phyloP scores from a whole-genome alignment of 1,139 yeast genomes.

The Zygoascus hellenicus region DNA sequence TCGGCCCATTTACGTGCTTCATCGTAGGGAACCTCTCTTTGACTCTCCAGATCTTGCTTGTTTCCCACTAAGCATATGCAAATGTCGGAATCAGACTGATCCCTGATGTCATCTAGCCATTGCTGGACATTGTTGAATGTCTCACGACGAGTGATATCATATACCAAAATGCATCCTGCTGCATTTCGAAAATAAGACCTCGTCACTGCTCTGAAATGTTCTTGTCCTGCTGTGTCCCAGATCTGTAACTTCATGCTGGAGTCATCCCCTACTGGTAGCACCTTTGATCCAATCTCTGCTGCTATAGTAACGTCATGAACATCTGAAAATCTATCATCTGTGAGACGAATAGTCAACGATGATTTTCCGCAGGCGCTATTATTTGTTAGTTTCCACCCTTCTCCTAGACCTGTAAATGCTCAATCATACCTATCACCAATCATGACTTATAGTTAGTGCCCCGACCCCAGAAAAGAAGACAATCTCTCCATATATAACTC shows the following conservation, averaged over 20 bases:
- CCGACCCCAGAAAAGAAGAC: background rate
- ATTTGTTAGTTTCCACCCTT: too few species aligned
- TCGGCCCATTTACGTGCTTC: slow-evolving; percentile 80
- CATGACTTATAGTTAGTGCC: slow-evolving; percentile 18
- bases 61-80: slow-evolving; percentile 89
- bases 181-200: slow-evolving; percentile 80
- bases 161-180: slow-evolving; percentile 75
- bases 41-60: slow-evolving; percentile 66
- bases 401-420: background rate
- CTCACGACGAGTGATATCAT: slow-evolving; percentile 77
- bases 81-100: slow-evolving; percentile 64
- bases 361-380: slow-evolving; percentile 35
- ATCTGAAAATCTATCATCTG: slow-evolving; percentile 34
- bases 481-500: slow-evolving; percentile 6
- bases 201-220: slow-evolving; percentile 87
- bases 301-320: slow-evolving; percentile 36
- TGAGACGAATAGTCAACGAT: slow-evolving; percentile 33
- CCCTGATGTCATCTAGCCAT: slow-evolving; percentile 64
- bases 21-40: slow-evolving; percentile 69
- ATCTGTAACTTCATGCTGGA: slow-evolving; percentile 24
- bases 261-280: slow-evolving; percentile 28
- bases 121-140: slow-evolving; percentile 31
- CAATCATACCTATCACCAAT: slow-evolving; percentile 25
- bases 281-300: slow-evolving; percentile 36
- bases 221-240: slow-evolving; percentile 91